A percentile compares a stretch with the other conserved stretches of the same genome.
Conservation (phyloP, 2,329 filamentous ascomycete species). For the Calonectria naviculata region DNA sequence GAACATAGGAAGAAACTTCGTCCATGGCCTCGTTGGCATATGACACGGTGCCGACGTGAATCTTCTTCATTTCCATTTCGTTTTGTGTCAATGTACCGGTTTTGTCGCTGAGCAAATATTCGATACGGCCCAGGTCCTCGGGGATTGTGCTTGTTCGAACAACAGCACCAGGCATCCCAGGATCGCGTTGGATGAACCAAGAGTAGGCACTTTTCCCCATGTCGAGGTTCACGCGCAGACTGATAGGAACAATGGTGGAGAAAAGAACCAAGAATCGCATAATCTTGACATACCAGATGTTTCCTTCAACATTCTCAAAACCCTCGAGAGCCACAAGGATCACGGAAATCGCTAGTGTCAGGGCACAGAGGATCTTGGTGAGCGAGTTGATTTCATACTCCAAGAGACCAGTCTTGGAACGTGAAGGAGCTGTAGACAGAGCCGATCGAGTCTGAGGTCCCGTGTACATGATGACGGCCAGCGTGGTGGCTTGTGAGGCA, state of each 20-base stretch:
- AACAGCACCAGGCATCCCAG: conserved; percentile 89
- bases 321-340: conserved; percentile 89
- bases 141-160: conserved; percentile 98
- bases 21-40: conserved; percentile 99
- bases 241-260: conserved; percentile 99
- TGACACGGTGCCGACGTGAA: conserved; percentile 97
- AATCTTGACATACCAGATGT: conserved; percentile 93
- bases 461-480: conserved; percentile 94
- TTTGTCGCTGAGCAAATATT: conserved; percentile 97
- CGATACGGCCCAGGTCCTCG: conserved; percentile 93
- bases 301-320: conserved; percentile 74
- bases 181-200: conserved; percentile 92
- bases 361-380: conserved; percentile 92
- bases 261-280: conserved; percentile 98
- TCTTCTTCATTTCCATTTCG: conserved; percentile 99
- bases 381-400: conserved; percentile 98
- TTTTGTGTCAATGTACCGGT: conserved; percentile 99
- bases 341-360: conserved; percentile 88
- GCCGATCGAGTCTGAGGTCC: conserved; percentile 94
- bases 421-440: conserved; percentile 88
- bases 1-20: conserved; percentile 88
- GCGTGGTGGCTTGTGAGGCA: conserved; percentile 88
- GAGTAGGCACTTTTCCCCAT: conserved; percentile 98
- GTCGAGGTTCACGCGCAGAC: conserved; percentile 94
- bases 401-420: conserved; percentile 92